These are phyloP conservation scores for Cydonia oblonga DNA, from an alignment of 331 rosid genomes.

Conservation along the genomic window DNA sequence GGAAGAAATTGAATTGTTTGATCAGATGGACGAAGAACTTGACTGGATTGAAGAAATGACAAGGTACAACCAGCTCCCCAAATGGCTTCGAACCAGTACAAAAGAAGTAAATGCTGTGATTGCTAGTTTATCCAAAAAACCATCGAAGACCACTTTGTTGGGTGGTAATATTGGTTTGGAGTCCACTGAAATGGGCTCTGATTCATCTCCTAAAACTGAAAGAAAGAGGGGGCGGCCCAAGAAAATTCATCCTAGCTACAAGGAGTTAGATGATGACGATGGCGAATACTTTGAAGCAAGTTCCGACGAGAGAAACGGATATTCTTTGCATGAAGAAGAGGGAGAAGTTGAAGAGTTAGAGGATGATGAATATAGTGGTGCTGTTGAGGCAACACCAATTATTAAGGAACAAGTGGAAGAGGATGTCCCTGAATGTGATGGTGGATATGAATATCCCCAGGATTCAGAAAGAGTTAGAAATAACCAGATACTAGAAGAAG, in stretches of 20 bases:
- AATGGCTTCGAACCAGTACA: slow-evolving; percentile 87
- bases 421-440: slow-evolving; percentile 51
- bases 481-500: slow-evolving; percentile 56
- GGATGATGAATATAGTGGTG: slow-evolving; percentile 79
- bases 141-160: slow-evolving; percentile 51
- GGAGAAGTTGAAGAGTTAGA: slow-evolving; percentile 83
- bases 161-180: slow-evolving; percentile 46
- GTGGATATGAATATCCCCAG: slow-evolving; percentile 52
- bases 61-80: slow-evolving; percentile 69
- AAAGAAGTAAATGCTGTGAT: slow-evolving; percentile 71
- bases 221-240: slow-evolving; percentile 90
- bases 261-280: slow-evolving; percentile 82
- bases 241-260: slow-evolving; percentile 63
- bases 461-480: slow-evolving; percentile 48
- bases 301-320: slow-evolving; percentile 87
- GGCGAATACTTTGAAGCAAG: slow-evolving; percentile 85
- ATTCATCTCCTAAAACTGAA: slow-evolving; percentile 52
- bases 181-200: slow-evolving; percentile 68
- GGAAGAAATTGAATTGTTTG: slow-evolving; percentile 88
- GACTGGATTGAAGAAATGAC: slow-evolving; percentile 96
- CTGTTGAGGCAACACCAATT: slow-evolving; percentile 48
- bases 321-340: slow-evolving; percentile 87
- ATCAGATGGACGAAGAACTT: slow-evolving; percentile 94
- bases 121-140: slow-evolving; percentile 67
- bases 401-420: slow-evolving; percentile 63